Evolutionary conservation across 495 filamentous ascomycete genomes (phyloP), one percentile per base, ranked within the genome.

Genomic region (Trichodelitschia bisporula): DNA sequence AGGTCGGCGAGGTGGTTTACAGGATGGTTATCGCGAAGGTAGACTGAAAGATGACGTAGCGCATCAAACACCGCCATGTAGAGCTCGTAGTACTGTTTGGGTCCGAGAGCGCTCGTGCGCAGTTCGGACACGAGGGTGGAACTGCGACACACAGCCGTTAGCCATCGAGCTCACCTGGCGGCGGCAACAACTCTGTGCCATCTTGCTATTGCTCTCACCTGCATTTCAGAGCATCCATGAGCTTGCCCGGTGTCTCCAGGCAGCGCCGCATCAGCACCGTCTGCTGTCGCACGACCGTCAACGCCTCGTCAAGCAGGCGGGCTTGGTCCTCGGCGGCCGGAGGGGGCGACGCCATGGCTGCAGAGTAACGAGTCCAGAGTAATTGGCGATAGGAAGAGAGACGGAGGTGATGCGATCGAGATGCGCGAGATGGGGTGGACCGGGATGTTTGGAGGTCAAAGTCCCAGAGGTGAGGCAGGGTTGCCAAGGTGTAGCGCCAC

Each of bases 21-120:
- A 6, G 89, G 89, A 50, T 97, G 86, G 41, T 77, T 91, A 48
- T 97, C 86, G 45, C 79, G 82, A 19, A 97, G 68, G 55, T 93
- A 92, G 33, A 89, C 73, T 24, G 83, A 84, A 30, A 97, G 76
- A 54, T 95, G 86, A 48, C 86, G 80, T 47, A 97, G 52, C 40
- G 86, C 89, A 59, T 97, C 86, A 54, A 97, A 97, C 31, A 95
- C 77, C 36, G 84, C 66, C 86, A 97, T 97, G 58, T 97, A 97
- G 36, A 97, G 66, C 53, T 97, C 86, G 51, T 97, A 97, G 59
- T 97, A 97, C 51, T 95, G 86, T 48, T 97, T 97, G 2, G 86
- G 86, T 4, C 86, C 78, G 15, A 97, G 61, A 40, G 76, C 91
- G 49, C 82, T 84, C 10, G 86, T 95, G 45, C 86, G 78, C 29